Conservation (phyloP, 1,284 basidiomycete genomes). For the Ceratobasidium theobromae region DNA sequence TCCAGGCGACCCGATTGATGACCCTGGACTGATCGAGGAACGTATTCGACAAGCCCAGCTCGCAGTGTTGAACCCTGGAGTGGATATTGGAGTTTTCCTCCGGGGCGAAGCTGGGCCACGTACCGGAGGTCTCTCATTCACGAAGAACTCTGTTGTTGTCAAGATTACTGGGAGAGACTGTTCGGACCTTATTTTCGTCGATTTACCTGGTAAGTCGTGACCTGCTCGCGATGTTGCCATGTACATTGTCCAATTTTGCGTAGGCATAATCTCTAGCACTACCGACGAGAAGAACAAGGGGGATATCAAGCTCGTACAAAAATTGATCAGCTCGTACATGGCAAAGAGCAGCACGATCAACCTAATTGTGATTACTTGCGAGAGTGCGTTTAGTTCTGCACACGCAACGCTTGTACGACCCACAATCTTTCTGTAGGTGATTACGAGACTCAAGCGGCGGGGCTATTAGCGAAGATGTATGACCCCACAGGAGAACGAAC, state of each 20-base stretch:
- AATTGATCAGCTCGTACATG: not conserved
- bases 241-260: no score
- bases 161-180: constrained; percentile 49
- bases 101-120: constrained; percentile 37
- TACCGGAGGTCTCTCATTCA: constrained; percentile 43
- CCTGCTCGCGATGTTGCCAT: no score
- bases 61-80: constrained; percentile 48
- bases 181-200: constrained; percentile 55
- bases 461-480: constrained; percentile 53
- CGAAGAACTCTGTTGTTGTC: constrained; percentile 50
- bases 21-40: not conserved
- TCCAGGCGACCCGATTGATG: not conserved
- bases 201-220: constrained; percentile 57
- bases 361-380: not conserved
- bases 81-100: constrained; percentile 36
- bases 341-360: not conserved
- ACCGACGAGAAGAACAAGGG: not conserved
- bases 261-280: not conserved
- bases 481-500: constrained; percentile 59
- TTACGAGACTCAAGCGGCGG: constrained; percentile 62
- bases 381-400: not conserved
- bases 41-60: constrained; percentile 50
- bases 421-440: constrained; percentile 51
- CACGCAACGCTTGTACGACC: constrained; percentile 36
- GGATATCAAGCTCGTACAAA: not conserved